These are phyloP conservation scores for Actinomortierella wolfii DNA, from an alignment of 371 early-diverging fungal genomes.

Conservation along the genomic window DNA sequence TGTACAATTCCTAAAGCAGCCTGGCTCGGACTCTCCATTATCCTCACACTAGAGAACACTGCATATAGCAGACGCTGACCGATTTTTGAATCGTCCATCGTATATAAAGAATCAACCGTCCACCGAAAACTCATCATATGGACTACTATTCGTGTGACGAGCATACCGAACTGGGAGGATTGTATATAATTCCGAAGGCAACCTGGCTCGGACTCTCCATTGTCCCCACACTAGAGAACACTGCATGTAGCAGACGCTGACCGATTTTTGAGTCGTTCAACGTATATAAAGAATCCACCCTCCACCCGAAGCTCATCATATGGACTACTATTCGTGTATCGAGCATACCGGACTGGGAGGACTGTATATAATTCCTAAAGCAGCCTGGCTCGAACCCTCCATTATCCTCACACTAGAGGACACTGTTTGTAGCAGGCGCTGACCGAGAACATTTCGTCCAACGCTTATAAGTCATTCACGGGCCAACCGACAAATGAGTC, in stretches of 20 bases:
- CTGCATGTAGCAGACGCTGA: conserved; percentile 18
- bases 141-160: conserved; percentile 15
- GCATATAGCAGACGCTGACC: conserved; percentile 19
- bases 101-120: conserved; percentile 22
- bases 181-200: conserved; percentile 15
- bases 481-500: conserved; percentile 18
- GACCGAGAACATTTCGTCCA: conserved; percentile 12
- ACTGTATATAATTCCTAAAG: conserved; percentile 15
- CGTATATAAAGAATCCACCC: conserved; percentile 23
- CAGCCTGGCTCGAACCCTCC: not conserved
- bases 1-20: conserved; percentile 16
- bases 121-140: conserved; percentile 10
- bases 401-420: conserved; percentile 5
- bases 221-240: conserved; percentile 5
- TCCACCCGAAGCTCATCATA: conserved; percentile 13
- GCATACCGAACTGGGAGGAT: conserved; percentile 19
- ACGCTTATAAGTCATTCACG: conserved; percentile 21
- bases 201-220: not conserved
- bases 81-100: conserved; percentile 16
- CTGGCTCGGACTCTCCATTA: conserved; percentile 12
- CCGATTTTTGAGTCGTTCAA: conserved; percentile 15
- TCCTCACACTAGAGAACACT: too few relatives aligned
- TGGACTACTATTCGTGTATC: conserved; percentile 15
- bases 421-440: conserved; percentile 20
- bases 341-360: conserved; percentile 18